phyloP scores from a whole-genome alignment of 371 early-diverging fungal genomes.

The Phascolomyces articulosus region DNA sequence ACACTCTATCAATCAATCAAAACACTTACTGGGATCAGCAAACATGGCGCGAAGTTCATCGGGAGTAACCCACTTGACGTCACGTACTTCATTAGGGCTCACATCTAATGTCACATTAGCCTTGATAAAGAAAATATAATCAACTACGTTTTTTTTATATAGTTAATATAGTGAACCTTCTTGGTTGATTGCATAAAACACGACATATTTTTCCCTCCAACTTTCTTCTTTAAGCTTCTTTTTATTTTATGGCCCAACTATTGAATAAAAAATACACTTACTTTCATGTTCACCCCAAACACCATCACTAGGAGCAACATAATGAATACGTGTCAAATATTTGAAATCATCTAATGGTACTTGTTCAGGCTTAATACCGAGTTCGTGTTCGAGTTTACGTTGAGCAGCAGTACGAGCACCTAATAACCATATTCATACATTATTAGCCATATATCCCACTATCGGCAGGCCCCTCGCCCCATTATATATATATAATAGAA shows the following conservation, averaged over 20 bases:
- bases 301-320: conserved; percentile 92
- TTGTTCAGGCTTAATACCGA: conserved; percentile 84
- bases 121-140: conserved; percentile 86
- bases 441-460: too few species aligned
- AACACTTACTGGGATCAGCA: conserved; percentile 53
- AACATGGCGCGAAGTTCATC: conserved; percentile 79
- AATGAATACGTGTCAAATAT: conserved; percentile 94
- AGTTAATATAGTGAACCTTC: too few species aligned
- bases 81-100: conserved; percentile 86
- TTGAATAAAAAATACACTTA: conserved; percentile 32
- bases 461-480: too few species aligned
- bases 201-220: too few species aligned
- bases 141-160: too few species aligned
- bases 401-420: conserved; percentile 63
- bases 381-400: conserved; percentile 94
- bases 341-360: conserved; percentile 83
- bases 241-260: too few species aligned
- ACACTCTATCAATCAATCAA: background rate
- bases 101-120: conserved; percentile 68
- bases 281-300: conserved; percentile 97
- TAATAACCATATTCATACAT: conserved; percentile 19
- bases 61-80: conserved; percentile 72
- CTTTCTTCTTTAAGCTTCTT: background rate
- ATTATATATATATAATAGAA: background rate
- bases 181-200: too few species aligned